Base-by-base conservation (phyloP, 306 rosid species). In the Fragaria vesca region DNA sequence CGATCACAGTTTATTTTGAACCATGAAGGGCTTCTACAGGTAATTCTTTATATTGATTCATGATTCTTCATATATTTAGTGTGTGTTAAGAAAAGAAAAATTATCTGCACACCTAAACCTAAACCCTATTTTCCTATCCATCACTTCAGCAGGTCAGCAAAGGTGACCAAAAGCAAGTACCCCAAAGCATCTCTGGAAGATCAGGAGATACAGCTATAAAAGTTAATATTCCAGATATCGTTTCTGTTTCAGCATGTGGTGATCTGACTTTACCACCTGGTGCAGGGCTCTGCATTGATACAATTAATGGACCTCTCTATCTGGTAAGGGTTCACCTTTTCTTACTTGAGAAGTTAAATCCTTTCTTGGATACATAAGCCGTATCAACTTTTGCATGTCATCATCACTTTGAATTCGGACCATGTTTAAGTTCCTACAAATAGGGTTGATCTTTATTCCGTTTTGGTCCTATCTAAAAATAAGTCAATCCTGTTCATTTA, bases 201-300 rank as follows among this genome's bases (percentile, higher is more conserved):
- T 63, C 88, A 42, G 80, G 71, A 73, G 91, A 86, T 86, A 72
- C 87, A 71, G 84, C 80, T 74, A 65, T 93, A 85, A 91, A 85
- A 95, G 87, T 93, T 73, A 89, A 91, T n/a, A 82, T 95, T 80
- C 94, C 93, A 12, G 97, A 95, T 77, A 95, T 95, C 45, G 81
- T 93, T 77, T 95, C 98, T 68, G 98, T 95, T 40, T 90, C 99
- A 69, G 87, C 99, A 47, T 93, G 94, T 81, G 97, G 98, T 38
- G 97, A 95, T 90, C 88, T 95, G 81, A 95, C 98, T 80, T 88
- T 95, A 82, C 98, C 97, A 38, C 96, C 97, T 21, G 99, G 97
- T 85, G 97, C 99, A 6, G 99, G 99, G 75, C 99, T 95, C 78
- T 91, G 91, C 89, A 87, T 95, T 72, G 91, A 91, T 85, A 93